A percentile compares a stretch with the other conserved stretches of the same genome.
phyloP scores from a whole-genome alignment of 2,329 filamentous ascomycete species.

The Ambrosiella beaveri region DNA sequence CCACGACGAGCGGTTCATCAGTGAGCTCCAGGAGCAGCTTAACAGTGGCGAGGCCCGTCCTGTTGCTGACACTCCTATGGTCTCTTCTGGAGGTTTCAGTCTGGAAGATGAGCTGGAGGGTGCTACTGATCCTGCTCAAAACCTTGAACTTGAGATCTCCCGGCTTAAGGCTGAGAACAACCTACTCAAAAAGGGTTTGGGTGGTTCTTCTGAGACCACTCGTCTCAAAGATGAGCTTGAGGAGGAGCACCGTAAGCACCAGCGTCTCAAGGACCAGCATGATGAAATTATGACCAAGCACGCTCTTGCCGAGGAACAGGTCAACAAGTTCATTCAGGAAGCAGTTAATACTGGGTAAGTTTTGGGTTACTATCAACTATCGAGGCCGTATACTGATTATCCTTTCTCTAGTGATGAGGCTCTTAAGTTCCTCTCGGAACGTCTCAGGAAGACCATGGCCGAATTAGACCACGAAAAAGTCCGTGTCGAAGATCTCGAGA shows the following conservation, averaged over 20 bases:
- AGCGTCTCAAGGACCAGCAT: conserved; percentile 35
- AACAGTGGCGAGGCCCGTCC: conserved; percentile 19
- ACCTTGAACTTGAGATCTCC: conserved; percentile 34
- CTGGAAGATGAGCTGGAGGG: conserved; percentile 40
- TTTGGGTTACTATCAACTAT: not conserved
- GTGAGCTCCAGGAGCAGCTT: conserved; percentile 43
- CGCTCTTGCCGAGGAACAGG: conserved; percentile 38
- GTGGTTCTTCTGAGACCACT: conserved; percentile 35
- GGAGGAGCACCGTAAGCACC: conserved; percentile 31
- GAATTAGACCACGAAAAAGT: conserved; percentile 32
- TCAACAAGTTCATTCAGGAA: conserved; percentile 35
- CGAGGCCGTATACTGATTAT: not conserved
- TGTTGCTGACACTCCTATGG: not conserved
- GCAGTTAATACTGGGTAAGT: conserved; percentile 31
- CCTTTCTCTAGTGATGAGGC: conserved; percentile 13
- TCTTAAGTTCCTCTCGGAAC: conserved; percentile 20
- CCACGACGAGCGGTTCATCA: conserved; percentile 36
- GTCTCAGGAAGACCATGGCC: conserved; percentile 27
- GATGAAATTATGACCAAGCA: conserved; percentile 42
- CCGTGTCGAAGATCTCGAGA: conserved; percentile 27
- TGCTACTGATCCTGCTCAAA: conserved; percentile 16
- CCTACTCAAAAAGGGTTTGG: conserved; percentile 36
- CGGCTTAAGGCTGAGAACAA: conserved; percentile 45
- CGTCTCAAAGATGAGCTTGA: conserved; percentile 39
- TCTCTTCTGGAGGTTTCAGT: conserved; percentile 21